Evolutionary conservation across 192 early-diverging fungal genomes (phyloP), one percentile per base, ranked within the genome.

Genomic region (Globomyces pollinis-pini): DNA sequence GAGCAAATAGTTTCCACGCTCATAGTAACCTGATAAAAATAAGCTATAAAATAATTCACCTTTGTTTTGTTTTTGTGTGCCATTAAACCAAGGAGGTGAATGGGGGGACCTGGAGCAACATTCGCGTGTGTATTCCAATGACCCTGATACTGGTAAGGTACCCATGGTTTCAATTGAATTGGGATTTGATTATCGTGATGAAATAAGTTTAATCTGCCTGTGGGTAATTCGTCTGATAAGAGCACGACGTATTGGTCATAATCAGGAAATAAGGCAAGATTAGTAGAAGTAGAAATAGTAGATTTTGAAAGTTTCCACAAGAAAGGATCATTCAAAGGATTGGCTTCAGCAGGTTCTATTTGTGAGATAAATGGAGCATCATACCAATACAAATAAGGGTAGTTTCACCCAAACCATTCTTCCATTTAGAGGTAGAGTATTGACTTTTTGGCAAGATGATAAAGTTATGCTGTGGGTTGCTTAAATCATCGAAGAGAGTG

Each of bases 401-500:
- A 12, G 83, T 85, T 47, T 62, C 68, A n/a, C 83, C 83, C 1
- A 85, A 67, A 4, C 83, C 83, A 57, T 85, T 85, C 59, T 84
- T 82, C 83, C 82, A 85, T 29, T n/a, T n/a, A n/a, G n/a, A n/a
- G n/a, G n/a, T n/a, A n/a, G n/a, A n/a, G n/a, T n/a, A n/a, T n/a
- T n/a, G n/a, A n/a, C n/a, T n/a, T n/a, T n/a, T n/a, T n/a, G n/a
- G n/a, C n/a, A n/a, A n/a, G n/a, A n/a, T n/a, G n/a, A n/a, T n/a
- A n/a, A n/a, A n/a, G n/a, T n/a, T n/a, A n/a, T n/a, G n/a, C n/a
- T n/a, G n/a, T n/a, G n/a, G n/a, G n/a, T n/a, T n/a, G n/a, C n/a
- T n/a, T n/a, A n/a, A n/a, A n/a, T n/a, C n/a, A n/a, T n/a, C n/a
- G n/a, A n/a, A n/a, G n/a, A n/a, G n/a, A n/a, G n/a, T n/a, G n/a